Conservation (phyloP, 352 stramenopile species). For the Phytophthora vignae region DNA sequence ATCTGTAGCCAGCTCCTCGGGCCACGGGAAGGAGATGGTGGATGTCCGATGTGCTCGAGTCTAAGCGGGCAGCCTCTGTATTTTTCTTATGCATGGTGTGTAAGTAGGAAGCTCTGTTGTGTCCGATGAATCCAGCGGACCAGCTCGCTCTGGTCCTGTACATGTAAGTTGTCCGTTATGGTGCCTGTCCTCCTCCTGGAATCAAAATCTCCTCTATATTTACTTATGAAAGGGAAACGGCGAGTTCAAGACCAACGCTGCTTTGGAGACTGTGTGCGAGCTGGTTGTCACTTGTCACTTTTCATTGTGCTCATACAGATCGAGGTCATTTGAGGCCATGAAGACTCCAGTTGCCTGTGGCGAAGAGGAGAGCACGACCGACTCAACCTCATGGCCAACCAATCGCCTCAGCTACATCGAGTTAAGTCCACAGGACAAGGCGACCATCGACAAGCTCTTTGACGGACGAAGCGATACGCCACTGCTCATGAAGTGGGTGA, state of each 20-base stretch:
- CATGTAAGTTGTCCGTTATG: slow-evolving; percentile 21
- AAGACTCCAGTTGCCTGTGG: slow-evolving; percentile 20
- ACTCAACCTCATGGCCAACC: slow-evolving; percentile 56
- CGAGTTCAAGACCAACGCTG: slow-evolving; percentile 1
- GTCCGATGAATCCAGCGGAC: slow-evolving; percentile 15
- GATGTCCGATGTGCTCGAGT: slow-evolving; percentile 4
- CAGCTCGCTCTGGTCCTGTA: not conserved
- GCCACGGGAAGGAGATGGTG: not conserved
- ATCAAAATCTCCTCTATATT: slow-evolving; percentile 21
- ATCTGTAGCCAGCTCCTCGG: slow-evolving; percentile 33
- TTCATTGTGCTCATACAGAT: not conserved
- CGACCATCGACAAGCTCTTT: slow-evolving; percentile 62
- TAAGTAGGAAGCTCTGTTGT: slow-evolving; percentile 6
- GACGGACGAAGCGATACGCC: slow-evolving; percentile 51
- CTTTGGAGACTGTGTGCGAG: not conserved
- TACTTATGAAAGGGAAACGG: slow-evolving; percentile 9
- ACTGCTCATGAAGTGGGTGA: slow-evolving; percentile 70
- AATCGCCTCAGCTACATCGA: slow-evolving; percentile 77
- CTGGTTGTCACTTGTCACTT: slow-evolving; percentile 6
- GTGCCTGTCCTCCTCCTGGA: not conserved
- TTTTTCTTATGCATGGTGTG: slow-evolving; percentile 17
- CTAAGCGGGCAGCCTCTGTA: slow-evolving; percentile 4
- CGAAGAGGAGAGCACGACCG: slow-evolving; percentile 28
- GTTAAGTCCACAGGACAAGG: slow-evolving; percentile 48
- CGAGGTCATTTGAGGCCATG: slow-evolving; percentile 11